Percentiles rank a stretch among this genome's conserved stretches.
These are phyloP conservation scores for Tulasnella calospora DNA, from an alignment of 768 basidiomycete species.

Conservation along the genomic window DNA sequence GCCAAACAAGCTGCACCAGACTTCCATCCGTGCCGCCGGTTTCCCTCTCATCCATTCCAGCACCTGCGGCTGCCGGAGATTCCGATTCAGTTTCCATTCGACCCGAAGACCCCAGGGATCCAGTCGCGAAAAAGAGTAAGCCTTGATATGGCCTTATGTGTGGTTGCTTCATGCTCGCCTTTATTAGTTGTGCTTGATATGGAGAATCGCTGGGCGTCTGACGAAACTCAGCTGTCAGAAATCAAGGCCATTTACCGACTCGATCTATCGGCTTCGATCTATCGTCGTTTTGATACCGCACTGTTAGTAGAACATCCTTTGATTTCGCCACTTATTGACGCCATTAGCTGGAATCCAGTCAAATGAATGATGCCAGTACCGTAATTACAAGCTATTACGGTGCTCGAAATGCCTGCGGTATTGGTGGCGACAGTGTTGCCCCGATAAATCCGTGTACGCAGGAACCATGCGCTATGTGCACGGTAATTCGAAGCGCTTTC, in stretches of 20 bases:
- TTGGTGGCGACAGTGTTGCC: not conserved
- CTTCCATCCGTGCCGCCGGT: not conserved
- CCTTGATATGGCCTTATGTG: not conserved
- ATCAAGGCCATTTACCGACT: not conserved
- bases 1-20: too few relatives aligned
- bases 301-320: not conserved
- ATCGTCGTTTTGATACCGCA: not conserved
- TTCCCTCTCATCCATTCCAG: not conserved
- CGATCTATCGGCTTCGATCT: not conserved
- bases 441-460: not conserved
- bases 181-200: not conserved
- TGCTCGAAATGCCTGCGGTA: not conserved
- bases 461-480: not conserved
- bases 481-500: not conserved
- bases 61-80: not conserved
- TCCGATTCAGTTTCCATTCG: not conserved
- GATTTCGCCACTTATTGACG: too few relatives aligned
- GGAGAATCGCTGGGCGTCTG: not conserved
- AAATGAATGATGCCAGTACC: not conserved
- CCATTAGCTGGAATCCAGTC: not conserved
- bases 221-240: not conserved
- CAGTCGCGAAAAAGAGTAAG: not conserved
- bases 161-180: too few relatives aligned
- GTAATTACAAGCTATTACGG: not conserved
- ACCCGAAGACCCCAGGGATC: not conserved